Conservation (phyloP, 1,284 basidiomycete species). For the Hypsizygus ulmarius region DNA sequence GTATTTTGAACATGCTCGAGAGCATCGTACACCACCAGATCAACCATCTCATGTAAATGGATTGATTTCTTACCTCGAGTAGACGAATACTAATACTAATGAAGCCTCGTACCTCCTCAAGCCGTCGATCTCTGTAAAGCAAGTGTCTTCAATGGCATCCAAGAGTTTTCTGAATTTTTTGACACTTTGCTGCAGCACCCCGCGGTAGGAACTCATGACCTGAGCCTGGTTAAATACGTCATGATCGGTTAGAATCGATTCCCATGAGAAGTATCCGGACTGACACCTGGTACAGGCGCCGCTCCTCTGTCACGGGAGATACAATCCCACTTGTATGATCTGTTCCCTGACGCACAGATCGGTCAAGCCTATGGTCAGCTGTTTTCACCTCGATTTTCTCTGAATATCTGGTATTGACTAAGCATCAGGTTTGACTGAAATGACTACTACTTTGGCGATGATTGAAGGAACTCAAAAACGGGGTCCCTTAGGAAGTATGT, state of each 20-base stretch:
- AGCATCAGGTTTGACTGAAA: constrained; percentile 49
- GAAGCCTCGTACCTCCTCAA: constrained; percentile 66
- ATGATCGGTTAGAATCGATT: constrained; percentile 25
- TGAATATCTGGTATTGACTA: neutral
- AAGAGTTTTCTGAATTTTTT: constrained; percentile 1
- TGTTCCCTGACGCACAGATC: constrained; percentile 54
- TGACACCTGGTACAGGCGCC: constrained; percentile 24
- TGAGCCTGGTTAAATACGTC: constrained; percentile 45
- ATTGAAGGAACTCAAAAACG: constrained; percentile 38
- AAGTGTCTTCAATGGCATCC: neutral
- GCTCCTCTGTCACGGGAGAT: constrained; percentile 56
- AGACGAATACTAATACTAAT: constrained; percentile 5
- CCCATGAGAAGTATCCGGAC: neutral
- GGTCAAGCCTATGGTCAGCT: constrained; percentile 62
- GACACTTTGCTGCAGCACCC: constrained; percentile 46
- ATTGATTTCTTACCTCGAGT: neutral
- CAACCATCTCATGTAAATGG: constrained; percentile 56
- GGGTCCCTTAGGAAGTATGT: constrained; percentile 43
- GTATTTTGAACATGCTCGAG: constrained; percentile 55
- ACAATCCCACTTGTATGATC: constrained; percentile 44
- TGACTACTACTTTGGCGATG: constrained; percentile 48
- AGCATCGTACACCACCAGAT: constrained; percentile 62
- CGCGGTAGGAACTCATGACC: constrained; percentile 54
- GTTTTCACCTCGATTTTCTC: neutral
- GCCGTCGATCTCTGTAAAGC: constrained; percentile 66